Evolutionary conservation across 225 moss, liverwort and hornwort genomes (phyloP).

Genomic region (Climacium dendroides): DNA sequence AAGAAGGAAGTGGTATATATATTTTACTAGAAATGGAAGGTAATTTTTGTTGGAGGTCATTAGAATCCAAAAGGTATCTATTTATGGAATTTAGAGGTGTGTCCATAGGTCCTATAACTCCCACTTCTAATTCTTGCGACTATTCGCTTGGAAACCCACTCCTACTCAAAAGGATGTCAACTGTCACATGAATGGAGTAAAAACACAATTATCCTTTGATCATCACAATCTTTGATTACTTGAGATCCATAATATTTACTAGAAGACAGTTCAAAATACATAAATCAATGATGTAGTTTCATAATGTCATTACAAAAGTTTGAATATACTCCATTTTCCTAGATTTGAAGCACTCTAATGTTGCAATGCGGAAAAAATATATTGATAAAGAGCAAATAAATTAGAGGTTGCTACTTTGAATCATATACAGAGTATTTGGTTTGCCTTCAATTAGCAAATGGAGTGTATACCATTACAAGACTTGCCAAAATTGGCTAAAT

Average conservation of each 20-base stretch:
- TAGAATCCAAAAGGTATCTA: background rate
- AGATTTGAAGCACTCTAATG: background rate
- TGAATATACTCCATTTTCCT: too few relatives aligned
- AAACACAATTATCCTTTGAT: background rate
- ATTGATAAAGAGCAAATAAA: background rate
- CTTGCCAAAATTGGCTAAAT: background rate
- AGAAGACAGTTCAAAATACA: background rate
- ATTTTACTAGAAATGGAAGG: background rate
- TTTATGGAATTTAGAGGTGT: background rate
- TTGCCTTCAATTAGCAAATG: background rate
- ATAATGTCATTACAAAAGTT: too few relatives aligned
- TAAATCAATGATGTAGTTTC: background rate
- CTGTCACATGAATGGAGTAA: background rate
- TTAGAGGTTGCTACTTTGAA: background rate
- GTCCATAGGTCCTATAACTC: background rate
- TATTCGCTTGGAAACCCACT: background rate
- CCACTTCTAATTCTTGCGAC: background rate
- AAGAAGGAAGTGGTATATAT: background rate
- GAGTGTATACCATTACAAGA: background rate
- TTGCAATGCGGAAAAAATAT: background rate
- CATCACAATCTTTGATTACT: background rate
- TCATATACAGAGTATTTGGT: too few relatives aligned
- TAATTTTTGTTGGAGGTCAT: background rate
- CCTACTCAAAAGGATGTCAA: background rate
- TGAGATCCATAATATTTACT: background rate